Evolutionary conservation across 73 alveolate species (phyloP).

Genomic region (Uronychia setigera): DNA sequence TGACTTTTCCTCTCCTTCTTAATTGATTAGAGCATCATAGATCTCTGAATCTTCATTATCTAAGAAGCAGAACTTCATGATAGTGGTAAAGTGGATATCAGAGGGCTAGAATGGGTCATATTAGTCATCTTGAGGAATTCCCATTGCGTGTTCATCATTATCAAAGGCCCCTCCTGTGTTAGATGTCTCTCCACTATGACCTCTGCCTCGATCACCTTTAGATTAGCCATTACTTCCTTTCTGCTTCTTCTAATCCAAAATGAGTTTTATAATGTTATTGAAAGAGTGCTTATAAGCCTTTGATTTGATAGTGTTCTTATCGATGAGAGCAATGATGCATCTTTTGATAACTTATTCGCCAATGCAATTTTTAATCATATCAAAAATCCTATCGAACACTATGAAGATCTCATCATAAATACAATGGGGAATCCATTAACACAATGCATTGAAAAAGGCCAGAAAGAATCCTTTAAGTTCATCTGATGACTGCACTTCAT

Average conservation of each 20-base stretch:
- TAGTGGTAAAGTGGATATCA: constrained; percentile 28
- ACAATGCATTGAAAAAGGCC: constrained; percentile 1
- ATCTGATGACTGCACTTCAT: background rate
- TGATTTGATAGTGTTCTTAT: constrained; percentile 41
- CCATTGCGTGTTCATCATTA: background rate
- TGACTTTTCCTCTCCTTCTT: background rate
- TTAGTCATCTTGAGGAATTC: constrained; percentile 16
- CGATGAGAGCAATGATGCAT: constrained; percentile 33
- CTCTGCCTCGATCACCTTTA: background rate
- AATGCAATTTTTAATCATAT: constrained; percentile 20
- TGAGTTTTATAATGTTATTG: constrained; percentile 13
- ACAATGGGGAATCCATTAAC: constrained; percentile 38
- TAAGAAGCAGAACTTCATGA: constrained; percentile 55
- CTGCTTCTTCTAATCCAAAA: constrained; percentile 28
- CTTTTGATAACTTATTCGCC: constrained; percentile 17
- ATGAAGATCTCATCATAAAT: constrained; percentile 60
- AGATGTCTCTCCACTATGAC: background rate
- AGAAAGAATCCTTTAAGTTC: constrained; percentile 5
- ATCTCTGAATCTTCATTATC: constrained; percentile 35
- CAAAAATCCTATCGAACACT: constrained; percentile 50
- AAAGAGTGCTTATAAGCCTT: constrained; percentile 32
- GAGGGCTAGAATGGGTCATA: constrained; percentile 1
- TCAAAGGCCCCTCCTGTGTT: background rate
- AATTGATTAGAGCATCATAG: constrained; percentile 6
- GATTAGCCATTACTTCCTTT: no score